These are phyloP conservation scores for Sugiyamaella neomexicana DNA, from an alignment of 1,139 yeast species.

Conservation along the genomic window DNA sequence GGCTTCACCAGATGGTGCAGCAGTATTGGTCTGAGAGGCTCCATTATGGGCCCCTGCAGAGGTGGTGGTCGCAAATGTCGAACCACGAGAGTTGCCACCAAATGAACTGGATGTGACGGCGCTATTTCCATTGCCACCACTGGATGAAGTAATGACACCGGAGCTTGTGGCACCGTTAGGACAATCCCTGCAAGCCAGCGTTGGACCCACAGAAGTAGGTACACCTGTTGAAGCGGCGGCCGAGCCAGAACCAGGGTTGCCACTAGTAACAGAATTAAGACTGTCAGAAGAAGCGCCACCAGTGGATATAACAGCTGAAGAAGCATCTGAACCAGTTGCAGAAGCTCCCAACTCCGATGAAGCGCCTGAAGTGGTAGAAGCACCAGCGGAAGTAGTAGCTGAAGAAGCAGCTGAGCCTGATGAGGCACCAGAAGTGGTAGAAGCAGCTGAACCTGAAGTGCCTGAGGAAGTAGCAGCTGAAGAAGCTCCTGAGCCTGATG, in stretches of 20 bases:
- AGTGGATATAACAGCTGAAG: not conserved
- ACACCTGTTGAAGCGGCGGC: not conserved
- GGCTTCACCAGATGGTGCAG: conserved; percentile 3
- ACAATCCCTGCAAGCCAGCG: conserved; percentile 9
- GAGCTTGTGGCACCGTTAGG: conserved; percentile 6
- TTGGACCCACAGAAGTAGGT: conserved; percentile 1
- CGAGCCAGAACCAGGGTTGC: not conserved
- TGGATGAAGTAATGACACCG: conserved; percentile 4
- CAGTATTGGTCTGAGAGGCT: not conserved
- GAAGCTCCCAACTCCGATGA: not conserved
- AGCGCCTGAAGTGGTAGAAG: not conserved
- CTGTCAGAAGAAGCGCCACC: not conserved
- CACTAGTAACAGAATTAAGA: not conserved
- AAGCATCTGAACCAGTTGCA: not conserved
- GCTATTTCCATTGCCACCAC: not conserved
- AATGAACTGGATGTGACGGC: not conserved
- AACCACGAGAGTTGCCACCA: not conserved
- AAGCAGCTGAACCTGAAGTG: not conserved
- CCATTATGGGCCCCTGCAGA: not conserved
- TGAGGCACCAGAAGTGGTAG: conserved; percentile 1
- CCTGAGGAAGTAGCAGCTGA: not conserved
- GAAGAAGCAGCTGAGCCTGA: not conserved
- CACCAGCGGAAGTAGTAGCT: not conserved
- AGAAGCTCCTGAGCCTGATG: not conserved
- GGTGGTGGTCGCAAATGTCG: conserved; percentile 6